Percentiles rank a stretch among this genome's conserved stretches.
phyloP scores from a whole-genome alignment of 345 rosid species.

The Gossypium ekmanianum region DNA sequence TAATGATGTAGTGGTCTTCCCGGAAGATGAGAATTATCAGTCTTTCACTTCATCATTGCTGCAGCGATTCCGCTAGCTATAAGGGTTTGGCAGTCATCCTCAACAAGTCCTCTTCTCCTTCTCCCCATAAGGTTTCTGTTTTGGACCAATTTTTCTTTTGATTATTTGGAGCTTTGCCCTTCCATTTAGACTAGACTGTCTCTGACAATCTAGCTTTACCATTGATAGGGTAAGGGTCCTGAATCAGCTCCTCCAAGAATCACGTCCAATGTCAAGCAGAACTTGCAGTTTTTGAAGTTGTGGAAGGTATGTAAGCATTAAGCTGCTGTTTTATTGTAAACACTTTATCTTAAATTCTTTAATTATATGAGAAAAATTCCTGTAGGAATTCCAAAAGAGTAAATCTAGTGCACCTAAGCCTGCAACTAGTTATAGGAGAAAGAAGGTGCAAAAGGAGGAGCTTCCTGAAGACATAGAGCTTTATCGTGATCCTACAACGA shows the following conservation, averaged over 20 bases:
- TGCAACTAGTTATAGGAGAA: slow-evolving; percentile 82
- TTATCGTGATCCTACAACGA: slow-evolving; percentile 62
- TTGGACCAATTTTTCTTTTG: background rate
- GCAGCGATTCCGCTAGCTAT: background rate
- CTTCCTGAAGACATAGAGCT: slow-evolving; percentile 58
- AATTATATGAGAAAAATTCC: background rate
- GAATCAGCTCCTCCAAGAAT: slow-evolving; percentile 72
- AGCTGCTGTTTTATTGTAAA: background rate
- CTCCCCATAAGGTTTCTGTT: background rate
- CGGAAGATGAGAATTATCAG: background rate
- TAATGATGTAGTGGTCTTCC: background rate
- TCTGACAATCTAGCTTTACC: slow-evolving; percentile 20
- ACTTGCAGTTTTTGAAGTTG: slow-evolving; percentile 62
- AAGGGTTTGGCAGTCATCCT: background rate
- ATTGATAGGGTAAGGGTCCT: slow-evolving; percentile 61
- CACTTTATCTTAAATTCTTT: background rate
- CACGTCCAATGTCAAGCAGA: slow-evolving; percentile 89
- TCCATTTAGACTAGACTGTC: background rate
- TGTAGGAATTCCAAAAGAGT: slow-evolving; percentile 63
- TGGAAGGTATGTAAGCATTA: slow-evolving; percentile 54
- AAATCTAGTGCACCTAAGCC: slow-evolving; percentile 62
- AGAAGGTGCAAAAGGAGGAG: slow-evolving; percentile 68
- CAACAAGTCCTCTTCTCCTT: background rate
- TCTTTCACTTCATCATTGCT: slow-evolving; percentile 3
- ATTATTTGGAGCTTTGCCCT: background rate